phyloP scores from a whole-genome alignment of 2,329 filamentous ascomycete species.

The Lecanoromycetidae sp. region DNA sequence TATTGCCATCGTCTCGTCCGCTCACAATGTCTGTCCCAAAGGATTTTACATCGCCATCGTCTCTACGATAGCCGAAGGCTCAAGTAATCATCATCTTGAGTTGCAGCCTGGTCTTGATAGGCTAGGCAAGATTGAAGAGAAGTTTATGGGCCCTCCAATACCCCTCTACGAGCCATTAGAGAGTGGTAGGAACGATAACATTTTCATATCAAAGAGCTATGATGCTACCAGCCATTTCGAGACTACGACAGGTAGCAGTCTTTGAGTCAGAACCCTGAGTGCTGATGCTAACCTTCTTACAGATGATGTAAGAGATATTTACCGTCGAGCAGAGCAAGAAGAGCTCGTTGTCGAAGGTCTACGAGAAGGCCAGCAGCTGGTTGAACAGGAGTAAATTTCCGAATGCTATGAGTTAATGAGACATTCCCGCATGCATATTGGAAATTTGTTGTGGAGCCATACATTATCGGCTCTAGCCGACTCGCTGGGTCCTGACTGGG shows the following conservation, averaged over 20 bases:
- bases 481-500: too few relatives aligned
- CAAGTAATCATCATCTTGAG: constrained; percentile 90
- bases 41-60: constrained; percentile 99
- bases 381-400: constrained; percentile 49
- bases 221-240: constrained; percentile 97
- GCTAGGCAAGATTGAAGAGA: constrained; percentile 87
- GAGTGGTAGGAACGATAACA: constrained; percentile 71
- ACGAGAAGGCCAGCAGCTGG: constrained; percentile 62
- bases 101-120: constrained; percentile 84
- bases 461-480: too few relatives aligned
- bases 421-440: background rate
- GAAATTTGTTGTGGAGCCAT: too few relatives aligned
- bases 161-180: constrained; percentile 86
- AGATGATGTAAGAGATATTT: constrained; percentile 93
- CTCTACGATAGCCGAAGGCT: constrained; percentile 86
- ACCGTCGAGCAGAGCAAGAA: constrained; percentile 68
- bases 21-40: constrained; percentile 97
- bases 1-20: constrained; percentile 86
- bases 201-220: constrained; percentile 98
- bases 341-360: constrained; percentile 80
- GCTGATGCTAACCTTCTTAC: constrained; percentile 19
- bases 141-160: constrained; percentile 88
- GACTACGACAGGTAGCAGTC: constrained; percentile 54
- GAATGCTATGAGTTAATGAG: background rate
- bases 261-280: too few relatives aligned